Percentiles rank a stretch among this genome's conserved stretches.
Evolutionary conservation across 1,284 basidiomycete species (phyloP).

Genomic region (Farysia itapuensis): DNA sequence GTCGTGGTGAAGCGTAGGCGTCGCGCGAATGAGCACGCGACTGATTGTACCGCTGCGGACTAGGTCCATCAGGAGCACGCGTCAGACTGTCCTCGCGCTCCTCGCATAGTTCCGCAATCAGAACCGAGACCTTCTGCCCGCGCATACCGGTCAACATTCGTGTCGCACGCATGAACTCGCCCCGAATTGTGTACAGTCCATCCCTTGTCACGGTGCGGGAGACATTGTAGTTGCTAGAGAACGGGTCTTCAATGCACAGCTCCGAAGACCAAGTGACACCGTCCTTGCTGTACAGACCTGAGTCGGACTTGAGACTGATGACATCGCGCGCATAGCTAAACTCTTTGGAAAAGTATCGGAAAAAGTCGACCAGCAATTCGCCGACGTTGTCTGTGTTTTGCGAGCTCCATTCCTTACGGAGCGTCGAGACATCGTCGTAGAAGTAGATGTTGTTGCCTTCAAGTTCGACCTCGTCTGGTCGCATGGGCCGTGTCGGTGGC

Average conservation of each 20-base stretch:
- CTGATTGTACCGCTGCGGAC: slow-evolving; percentile 18
- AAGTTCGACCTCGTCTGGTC: slow-evolving; percentile 75
- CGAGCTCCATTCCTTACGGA: slow-evolving; percentile 90
- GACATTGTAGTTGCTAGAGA: slow-evolving; percentile 92
- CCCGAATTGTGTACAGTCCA: slow-evolving; percentile 92
- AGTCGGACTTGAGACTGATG: slow-evolving; percentile 77
- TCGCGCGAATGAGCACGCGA: slow-evolving; percentile 10
- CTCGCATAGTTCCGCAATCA: slow-evolving; percentile 56
- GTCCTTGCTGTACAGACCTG: slow-evolving; percentile 82
- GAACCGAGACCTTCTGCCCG: slow-evolving; percentile 37
- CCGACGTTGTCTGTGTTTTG: slow-evolving; percentile 89
- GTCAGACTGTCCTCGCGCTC: slow-evolving; percentile 56
- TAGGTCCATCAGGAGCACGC: slow-evolving; percentile 49
- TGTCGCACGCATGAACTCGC: slow-evolving; percentile 95
- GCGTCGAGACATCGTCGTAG: slow-evolving; percentile 91
- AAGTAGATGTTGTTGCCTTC: slow-evolving; percentile 68
- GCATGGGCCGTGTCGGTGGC: slow-evolving; percentile 46
- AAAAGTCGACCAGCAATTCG: slow-evolving; percentile 96
- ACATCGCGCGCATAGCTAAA: slow-evolving; percentile 90
- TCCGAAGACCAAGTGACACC: slow-evolving; percentile 91
- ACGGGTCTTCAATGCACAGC: slow-evolving; percentile 75
- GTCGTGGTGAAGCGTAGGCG: slow-evolving; percentile 27
- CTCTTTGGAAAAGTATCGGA: slow-evolving; percentile 91
- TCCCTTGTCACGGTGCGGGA: slow-evolving; percentile 94
- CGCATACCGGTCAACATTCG: slow-evolving; percentile 62